These are phyloP conservation scores for Rubus parviflorus DNA, from an alignment of 306 rosid species.

Conservation along the genomic window DNA sequence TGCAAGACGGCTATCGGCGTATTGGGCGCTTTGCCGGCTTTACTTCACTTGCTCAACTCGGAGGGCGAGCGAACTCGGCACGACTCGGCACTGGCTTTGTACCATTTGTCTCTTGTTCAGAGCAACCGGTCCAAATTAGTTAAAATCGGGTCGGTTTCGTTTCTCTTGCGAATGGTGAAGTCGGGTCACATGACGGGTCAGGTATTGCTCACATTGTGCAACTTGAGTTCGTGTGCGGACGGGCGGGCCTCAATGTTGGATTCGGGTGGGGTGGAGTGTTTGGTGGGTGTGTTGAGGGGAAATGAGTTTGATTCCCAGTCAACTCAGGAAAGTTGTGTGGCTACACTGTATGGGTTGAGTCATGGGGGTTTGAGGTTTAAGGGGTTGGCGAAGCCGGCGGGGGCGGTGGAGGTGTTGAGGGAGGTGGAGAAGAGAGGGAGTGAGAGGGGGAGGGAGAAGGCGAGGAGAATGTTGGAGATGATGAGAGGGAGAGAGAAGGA, in stretches of 20 bases:
- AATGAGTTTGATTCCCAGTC: slow-evolving; percentile 32
- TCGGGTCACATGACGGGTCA: slow-evolving; percentile 62
- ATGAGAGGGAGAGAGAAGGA: slow-evolving; percentile 51
- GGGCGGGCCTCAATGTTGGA: slow-evolving; percentile 81
- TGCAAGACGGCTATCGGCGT: slow-evolving; percentile 85
- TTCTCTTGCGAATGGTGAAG: slow-evolving; percentile 52
- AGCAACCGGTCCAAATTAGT: slow-evolving; percentile 77
- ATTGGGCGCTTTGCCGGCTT: slow-evolving; percentile 71
- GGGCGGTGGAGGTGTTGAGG: slow-evolving; percentile 50
- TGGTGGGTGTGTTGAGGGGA: slow-evolving; percentile 43
- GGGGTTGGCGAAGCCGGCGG: slow-evolving; percentile 59
- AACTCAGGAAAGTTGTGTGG: slow-evolving; percentile 61
- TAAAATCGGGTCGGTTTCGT: slow-evolving; percentile 62
- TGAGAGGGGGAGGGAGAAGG: slow-evolving; percentile 52
- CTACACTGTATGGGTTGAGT: slow-evolving; percentile 55
- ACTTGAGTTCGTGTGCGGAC: slow-evolving; percentile 53
- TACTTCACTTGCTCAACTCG: slow-evolving; percentile 60
- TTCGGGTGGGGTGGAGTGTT: slow-evolving; percentile 66
- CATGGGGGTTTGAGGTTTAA: slow-evolving; percentile 79
- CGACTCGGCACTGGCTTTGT: slow-evolving; percentile 79
- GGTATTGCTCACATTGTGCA: slow-evolving; percentile 47
- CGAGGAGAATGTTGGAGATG: slow-evolving; percentile 51
- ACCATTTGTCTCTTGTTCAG: slow-evolving; percentile 67
- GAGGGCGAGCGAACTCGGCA: slow-evolving; percentile 73
- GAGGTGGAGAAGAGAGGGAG: slow-evolving; percentile 58